A percentile compares a stretch with the other conserved stretches of the same genome.
Conservation (phyloP, 208 protist species). For the Trypanosoma platydactyli region DNA sequence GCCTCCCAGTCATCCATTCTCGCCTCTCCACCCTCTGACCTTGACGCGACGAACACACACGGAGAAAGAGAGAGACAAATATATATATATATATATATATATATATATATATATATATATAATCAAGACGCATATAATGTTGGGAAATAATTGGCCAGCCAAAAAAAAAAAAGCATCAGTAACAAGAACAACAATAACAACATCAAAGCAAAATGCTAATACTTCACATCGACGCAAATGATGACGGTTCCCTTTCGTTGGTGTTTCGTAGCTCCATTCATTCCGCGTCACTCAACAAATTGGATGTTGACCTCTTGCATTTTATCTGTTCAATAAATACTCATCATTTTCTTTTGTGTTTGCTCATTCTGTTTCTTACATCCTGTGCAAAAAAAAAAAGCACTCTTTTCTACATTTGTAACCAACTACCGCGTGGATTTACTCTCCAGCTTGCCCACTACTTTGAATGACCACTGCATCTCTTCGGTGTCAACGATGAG, state of each 20-base stretch:
- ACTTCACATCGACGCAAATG: too few relatives aligned
- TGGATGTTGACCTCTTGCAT: neutral
- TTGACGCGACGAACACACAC: neutral
- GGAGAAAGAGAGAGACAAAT: neutral
- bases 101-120: neutral
- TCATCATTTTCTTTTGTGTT: neutral
- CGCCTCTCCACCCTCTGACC: neutral
- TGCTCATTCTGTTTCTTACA: neutral
- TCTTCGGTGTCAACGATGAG: conserved; percentile 91
- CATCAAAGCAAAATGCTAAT: neutral
- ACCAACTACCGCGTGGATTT: neutral
- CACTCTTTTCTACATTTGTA: conserved; percentile 1
- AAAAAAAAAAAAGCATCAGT: conserved; percentile 1
- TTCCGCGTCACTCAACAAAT: neutral
- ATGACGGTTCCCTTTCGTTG: too few relatives aligned
- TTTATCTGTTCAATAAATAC: neutral
- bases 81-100: too few relatives aligned
- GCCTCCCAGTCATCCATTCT: conserved; percentile 34
- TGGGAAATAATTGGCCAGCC: too few relatives aligned
- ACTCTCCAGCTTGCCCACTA: conserved; percentile 63
- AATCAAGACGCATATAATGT: neutral
- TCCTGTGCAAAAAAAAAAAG: neutral
- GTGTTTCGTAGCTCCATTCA: too few relatives aligned
- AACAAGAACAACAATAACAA: conserved; percentile 5
- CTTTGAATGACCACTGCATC: conserved; percentile 92